Base-by-base conservation (phyloP, 2,329 filamentous ascomycete species). In the Cordyceps tenuipes region DNA sequence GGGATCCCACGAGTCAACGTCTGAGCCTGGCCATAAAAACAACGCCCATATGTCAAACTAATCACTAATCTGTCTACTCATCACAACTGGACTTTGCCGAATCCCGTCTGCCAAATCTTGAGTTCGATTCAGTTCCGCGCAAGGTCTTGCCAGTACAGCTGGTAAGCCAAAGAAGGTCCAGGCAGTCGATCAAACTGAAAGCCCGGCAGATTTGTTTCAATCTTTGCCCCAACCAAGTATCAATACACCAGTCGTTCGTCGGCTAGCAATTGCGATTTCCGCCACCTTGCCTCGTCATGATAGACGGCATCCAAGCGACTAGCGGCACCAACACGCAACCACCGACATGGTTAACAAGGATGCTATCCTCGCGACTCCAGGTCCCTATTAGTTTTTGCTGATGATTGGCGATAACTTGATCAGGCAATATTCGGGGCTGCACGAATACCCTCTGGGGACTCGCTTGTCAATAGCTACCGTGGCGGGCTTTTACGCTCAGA, bases 401-500 rank as follows among this genome's bases (percentile, higher is more conserved):
- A 4, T 23, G 4, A 36, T 36, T 15, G 8, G n/a, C n/a, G 5
- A n/a, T 43, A 43, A n/a, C 39, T 36, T 36, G 12, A 43, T 43
- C 39, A n/a, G 39, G 39, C 39, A 43, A 43, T n/a, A 8, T 17
- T 43, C 15, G 15, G 39, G 39, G 39, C 13, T 43, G 15, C n/a
- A 43, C 39, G 23, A 23, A 23, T 23, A 23, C 23, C n/a, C 39
- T 43, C 8, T 43, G 39, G 19, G 49, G 17, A 54, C 39, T 34
- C 31, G 13, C 15, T 34, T 10, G 23, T 43, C 15, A 43, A 43
- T 43, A 17, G 34, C 23, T 12, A 57, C 31, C 21, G 46, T 50
- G 43, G 34, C 55, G 21, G 46, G 46, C 21, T 43, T 7, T 15
- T 46, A 34, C 56, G 56, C 56, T 59, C 56, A 52, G 56, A 41